Conservation (phyloP, 179 eudicot species). For the Monotropa hypopitys region DNA sequence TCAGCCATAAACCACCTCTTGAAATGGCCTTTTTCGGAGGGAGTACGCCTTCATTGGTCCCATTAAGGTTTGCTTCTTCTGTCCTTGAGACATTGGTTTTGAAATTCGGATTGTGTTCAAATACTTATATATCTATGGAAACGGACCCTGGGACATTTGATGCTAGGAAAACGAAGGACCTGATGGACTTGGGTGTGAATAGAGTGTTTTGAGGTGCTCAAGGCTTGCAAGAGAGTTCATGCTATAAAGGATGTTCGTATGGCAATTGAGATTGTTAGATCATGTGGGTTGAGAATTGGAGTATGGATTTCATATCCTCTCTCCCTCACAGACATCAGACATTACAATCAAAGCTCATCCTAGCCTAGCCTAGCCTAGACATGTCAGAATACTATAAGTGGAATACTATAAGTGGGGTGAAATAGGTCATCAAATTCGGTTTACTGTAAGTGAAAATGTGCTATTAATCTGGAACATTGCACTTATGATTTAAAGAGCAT, state of each 20-base stretch:
- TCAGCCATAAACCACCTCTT: constrained; percentile 48
- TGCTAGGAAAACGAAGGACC: constrained; percentile 35
- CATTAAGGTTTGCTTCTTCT: constrained; percentile 48
- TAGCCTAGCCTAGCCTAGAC: no score
- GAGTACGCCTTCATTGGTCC: constrained; percentile 90
- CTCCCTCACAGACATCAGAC: constrained; percentile 65
- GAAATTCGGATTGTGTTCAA: constrained; percentile 45
- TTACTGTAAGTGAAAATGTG: constrained; percentile 63
- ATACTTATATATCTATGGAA: constrained; percentile 82
- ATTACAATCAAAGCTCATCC: constrained; percentile 63
- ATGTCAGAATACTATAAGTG: no score
- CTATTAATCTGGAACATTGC: no score
- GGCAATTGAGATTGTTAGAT: constrained; percentile 62
- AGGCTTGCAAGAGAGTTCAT: constrained; percentile 90
- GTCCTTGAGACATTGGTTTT: constrained; percentile 43
- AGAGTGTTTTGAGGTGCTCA: constrained; percentile 83
- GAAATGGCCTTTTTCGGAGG: constrained; percentile 85
- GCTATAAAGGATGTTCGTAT: constrained; percentile 55
- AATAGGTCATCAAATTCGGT: constrained; percentile 79
- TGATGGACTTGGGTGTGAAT: constrained; percentile 67
- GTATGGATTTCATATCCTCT: constrained; percentile 84
- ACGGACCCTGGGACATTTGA: constrained; percentile 96
- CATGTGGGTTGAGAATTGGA: constrained; percentile 73
- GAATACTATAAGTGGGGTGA: constrained; percentile 84
- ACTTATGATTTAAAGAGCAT: no score